These are phyloP conservation scores for Silene vulgaris DNA, from an alignment of 179 eudicot species.

Conservation along the genomic window DNA sequence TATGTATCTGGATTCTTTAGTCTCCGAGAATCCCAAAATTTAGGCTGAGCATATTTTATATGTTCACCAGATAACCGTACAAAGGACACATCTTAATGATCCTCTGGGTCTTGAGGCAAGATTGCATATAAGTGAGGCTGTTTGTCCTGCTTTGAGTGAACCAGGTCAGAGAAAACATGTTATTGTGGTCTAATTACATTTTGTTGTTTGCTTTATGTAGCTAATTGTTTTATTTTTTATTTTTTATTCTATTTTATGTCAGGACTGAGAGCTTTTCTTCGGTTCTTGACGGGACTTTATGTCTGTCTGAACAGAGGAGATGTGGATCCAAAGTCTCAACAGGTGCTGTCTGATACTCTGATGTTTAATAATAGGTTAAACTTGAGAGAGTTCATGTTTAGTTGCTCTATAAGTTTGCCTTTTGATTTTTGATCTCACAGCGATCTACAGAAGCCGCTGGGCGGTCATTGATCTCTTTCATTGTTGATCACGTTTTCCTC, in stretches of 20 bases:
- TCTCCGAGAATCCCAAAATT: constrained; percentile 8
- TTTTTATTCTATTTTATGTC: constrained; percentile 19
- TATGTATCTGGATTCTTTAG: constrained; percentile 10
- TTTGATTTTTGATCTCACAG: constrained; percentile 36
- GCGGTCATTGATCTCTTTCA: constrained; percentile 66
- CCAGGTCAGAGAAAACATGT: constrained; percentile 53
- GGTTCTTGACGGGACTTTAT: constrained; percentile 85
- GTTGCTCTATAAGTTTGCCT: constrained; percentile 16
- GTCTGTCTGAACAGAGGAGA: constrained; percentile 94
- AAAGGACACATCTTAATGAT: constrained; percentile 77
- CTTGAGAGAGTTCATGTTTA: not conserved
- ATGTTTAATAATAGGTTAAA: not conserved
- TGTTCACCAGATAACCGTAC: constrained; percentile 71
- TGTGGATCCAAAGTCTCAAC: constrained; percentile 65
- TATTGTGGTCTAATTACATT: constrained; percentile 11
- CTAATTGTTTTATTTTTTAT: not conserved
- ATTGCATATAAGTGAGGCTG: constrained; percentile 82
- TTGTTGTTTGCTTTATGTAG: not conserved
- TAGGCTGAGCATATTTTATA: constrained; percentile 14
- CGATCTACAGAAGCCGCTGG: constrained; percentile 87
- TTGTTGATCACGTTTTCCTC: constrained; percentile 88
- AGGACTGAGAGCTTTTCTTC: constrained; percentile 95
- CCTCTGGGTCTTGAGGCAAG: constrained; percentile 94
- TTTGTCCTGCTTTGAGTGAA: constrained; percentile 96
- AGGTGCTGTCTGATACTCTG: constrained; percentile 39